Conservation (phyloP, 441 rosid genomes). For the Eutrema salsugineum region DNA sequence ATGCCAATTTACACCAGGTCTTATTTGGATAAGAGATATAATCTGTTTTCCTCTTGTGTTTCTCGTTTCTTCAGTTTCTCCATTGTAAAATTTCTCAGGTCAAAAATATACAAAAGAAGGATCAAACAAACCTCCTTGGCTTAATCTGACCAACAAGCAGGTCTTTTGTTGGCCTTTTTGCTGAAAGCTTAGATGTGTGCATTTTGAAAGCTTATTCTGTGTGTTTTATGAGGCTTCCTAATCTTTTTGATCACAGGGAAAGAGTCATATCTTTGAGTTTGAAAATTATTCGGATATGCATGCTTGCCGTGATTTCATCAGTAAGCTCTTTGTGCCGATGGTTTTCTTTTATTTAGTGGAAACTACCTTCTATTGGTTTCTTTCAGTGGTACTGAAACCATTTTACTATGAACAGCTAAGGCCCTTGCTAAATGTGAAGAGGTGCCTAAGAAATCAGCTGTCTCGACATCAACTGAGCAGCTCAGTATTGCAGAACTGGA, state of each 20-base stretch:
- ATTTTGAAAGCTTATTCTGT: neutral
- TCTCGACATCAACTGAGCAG: constrained; percentile 48
- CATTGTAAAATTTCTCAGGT: constrained; percentile 36
- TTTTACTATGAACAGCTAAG: constrained; percentile 44
- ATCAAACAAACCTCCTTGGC: constrained; percentile 84
- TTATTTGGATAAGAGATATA: too few relatives aligned
- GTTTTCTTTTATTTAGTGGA: neutral
- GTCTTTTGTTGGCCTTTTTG: neutral
- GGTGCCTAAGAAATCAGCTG: constrained; percentile 43
- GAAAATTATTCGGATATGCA: constrained; percentile 72
- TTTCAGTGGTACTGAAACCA: neutral
- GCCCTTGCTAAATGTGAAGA: constrained; percentile 62
- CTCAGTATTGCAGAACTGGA: constrained; percentile 66
- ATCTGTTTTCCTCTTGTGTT: too few relatives aligned
- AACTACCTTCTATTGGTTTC: neutral
- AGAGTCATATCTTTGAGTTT: constrained; percentile 77
- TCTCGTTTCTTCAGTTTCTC: neutral
- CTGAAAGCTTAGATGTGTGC: neutral
- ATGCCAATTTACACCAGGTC: neutral
- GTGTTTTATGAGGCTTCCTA: neutral
- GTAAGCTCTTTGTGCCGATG: constrained; percentile 37
- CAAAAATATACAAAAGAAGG: constrained; percentile 76
- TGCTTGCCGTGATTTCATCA: constrained; percentile 67
- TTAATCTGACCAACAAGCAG: constrained; percentile 56
- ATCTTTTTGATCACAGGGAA: constrained; percentile 56